A percentile compares a stretch with the other conserved stretches of the same genome.
Evolutionary conservation across 2,329 filamentous ascomycete genomes (phyloP).

Genomic region (Talaromyces sp.): DNA sequence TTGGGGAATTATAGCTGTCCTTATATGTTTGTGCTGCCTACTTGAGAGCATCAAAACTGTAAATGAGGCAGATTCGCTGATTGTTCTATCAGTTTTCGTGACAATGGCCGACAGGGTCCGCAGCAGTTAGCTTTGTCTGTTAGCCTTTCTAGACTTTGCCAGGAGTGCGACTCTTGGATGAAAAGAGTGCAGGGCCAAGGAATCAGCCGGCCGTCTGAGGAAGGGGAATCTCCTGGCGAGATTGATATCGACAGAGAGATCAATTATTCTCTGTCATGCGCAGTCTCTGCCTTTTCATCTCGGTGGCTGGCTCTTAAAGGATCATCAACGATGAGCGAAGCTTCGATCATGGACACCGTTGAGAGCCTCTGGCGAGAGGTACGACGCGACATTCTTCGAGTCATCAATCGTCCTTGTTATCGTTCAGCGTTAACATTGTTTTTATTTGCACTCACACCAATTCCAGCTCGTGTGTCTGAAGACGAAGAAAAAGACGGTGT

Average conservation of each 20-base stretch:
- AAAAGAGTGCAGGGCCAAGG: conserved; percentile 26
- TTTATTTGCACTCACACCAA: conserved; percentile 42
- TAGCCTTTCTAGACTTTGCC: conserved; percentile 21
- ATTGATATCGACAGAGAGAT: conserved; percentile 22
- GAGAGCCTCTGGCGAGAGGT: conserved; percentile 35
- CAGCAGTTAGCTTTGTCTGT: conserved; percentile 17
- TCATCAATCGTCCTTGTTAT: conserved; percentile 44
- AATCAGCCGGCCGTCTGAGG: conserved; percentile 8
- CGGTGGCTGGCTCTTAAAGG: conserved; percentile 28
- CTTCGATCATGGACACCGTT: conserved; percentile 22
- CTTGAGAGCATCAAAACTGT: conserved; percentile 1
- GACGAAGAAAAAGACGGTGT: conserved; percentile 43
- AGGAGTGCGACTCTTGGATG: conserved; percentile 37
- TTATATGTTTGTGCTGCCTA: conserved; percentile 34
- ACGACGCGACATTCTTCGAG: conserved; percentile 39
- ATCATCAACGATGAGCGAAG: neutral
- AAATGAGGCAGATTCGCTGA: neutral
- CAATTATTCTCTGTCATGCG: conserved; percentile 26
- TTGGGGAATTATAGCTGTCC: conserved; percentile 44
- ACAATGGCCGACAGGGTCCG: conserved; percentile 10
- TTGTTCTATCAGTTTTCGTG: conserved; percentile 3
- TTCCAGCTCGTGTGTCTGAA: conserved; percentile 40
- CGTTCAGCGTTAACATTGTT: conserved; percentile 42
- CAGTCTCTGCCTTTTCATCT: conserved; percentile 29
- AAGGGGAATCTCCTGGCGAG: conserved; percentile 4